Evolutionary conservation across 352 stramenopile genomes (phyloP).

Genomic region (Globisporangium uncinulatum): DNA sequence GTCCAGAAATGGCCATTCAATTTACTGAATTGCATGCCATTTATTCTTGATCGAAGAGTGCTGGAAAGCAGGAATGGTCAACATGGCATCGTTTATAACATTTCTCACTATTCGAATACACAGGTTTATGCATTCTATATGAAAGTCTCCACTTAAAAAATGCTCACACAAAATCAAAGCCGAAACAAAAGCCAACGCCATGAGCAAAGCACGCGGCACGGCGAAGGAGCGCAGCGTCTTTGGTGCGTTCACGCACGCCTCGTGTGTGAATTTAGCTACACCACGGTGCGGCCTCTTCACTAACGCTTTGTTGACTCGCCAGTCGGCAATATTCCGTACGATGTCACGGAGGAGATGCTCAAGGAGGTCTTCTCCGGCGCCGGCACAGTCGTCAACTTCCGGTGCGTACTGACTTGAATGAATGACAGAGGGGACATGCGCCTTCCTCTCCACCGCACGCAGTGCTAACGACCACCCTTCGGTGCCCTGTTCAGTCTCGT

Average conservation of each 20-base stretch:
- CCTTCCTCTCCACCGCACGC: too few relatives aligned
- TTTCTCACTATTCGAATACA: too few relatives aligned
- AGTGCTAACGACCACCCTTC: background rate
- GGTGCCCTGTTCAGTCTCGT: conserved; percentile 39
- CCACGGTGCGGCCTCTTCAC: background rate
- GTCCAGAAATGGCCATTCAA: too few relatives aligned
- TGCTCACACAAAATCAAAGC: too few relatives aligned
- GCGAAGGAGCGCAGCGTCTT: conserved; percentile 87
- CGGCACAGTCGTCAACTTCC: conserved; percentile 79
- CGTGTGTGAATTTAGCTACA: background rate
- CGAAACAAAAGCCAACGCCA: background rate
- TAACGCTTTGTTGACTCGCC: conserved; percentile 1
- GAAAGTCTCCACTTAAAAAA: too few relatives aligned
- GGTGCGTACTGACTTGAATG: conserved; percentile 24
- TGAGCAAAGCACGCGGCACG: conserved; percentile 46
- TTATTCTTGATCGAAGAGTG: too few relatives aligned
- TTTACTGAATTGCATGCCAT: too few relatives aligned
- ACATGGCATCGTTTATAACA: too few relatives aligned
- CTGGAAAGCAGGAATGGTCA: too few relatives aligned
- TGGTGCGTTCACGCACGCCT: conserved; percentile 33
- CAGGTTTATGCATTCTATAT: too few relatives aligned
- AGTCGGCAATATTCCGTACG: conserved; percentile 88
- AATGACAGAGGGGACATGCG: too few relatives aligned
- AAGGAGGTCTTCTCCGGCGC: conserved; percentile 85
- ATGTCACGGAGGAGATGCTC: conserved; percentile 84